These are phyloP conservation scores for Elaeis oleifera DNA, from an alignment of 202 grass and related monocot species.

Conservation along the genomic window DNA sequence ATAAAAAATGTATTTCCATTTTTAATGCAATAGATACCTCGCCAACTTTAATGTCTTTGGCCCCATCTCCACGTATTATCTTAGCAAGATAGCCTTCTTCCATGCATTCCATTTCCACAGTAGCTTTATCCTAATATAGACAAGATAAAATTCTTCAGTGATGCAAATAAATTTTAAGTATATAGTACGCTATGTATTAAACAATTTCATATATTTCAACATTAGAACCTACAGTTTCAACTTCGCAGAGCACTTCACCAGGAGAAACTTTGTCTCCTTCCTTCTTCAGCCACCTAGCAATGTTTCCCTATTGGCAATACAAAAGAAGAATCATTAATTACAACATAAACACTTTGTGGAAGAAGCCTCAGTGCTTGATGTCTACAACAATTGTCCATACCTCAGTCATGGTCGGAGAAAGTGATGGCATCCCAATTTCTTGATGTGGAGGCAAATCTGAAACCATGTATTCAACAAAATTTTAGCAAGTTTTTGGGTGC, in stretches of 20 bases:
- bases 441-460: slow-evolving; percentile 76
- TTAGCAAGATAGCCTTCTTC: slow-evolving; percentile 98
- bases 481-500: too few species aligned
- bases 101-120: slow-evolving; percentile 97
- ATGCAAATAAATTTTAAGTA: neutral
- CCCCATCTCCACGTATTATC: slow-evolving; percentile 79
- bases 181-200: slow-evolving; percentile 13
- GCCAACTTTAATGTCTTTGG: slow-evolving; percentile 94
- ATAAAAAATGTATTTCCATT: too few species aligned
- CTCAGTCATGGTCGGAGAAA: slow-evolving; percentile 98
- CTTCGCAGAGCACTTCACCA: slow-evolving; percentile 90
- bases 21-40: slow-evolving; percentile 37
- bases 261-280: slow-evolving; percentile 87
- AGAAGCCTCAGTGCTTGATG: too few species aligned
- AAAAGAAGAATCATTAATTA: slow-evolving; percentile 9
- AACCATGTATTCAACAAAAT: slow-evolving; percentile 16
- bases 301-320: slow-evolving; percentile 64
- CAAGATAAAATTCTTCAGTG: neutral
- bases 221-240: slow-evolving; percentile 73
- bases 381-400: slow-evolving; percentile 20
- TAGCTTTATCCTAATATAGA: slow-evolving; percentile 73
- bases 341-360: too few species aligned
- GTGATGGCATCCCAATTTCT: slow-evolving; percentile 85
- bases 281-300: slow-evolving; percentile 93
- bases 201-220: neutral